Conservation (phyloP, 129 eudicot genomes). For the Arctium minus region DNA sequence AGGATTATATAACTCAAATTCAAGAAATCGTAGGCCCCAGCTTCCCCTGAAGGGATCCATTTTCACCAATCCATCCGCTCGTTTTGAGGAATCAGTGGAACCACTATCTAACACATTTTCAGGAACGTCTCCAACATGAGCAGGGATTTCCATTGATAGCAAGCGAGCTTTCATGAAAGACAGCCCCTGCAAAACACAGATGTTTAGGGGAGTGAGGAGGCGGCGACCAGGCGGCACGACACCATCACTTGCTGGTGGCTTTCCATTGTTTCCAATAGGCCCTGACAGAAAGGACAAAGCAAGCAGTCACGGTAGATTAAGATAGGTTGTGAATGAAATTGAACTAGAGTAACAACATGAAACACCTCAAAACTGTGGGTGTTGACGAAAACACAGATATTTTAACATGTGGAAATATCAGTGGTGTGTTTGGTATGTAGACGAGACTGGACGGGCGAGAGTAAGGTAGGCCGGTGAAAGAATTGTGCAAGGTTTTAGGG, state of each 20-base stretch:
- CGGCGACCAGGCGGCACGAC: slow-evolving; percentile 84
- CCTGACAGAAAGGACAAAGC: slow-evolving; percentile 36
- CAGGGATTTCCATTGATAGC: slow-evolving; percentile 96
- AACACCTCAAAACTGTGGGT: too few species aligned
- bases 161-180: slow-evolving; percentile 85
- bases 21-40: slow-evolving; percentile 94
- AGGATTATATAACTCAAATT: slow-evolving; percentile 83
- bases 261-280: slow-evolving; percentile 41
- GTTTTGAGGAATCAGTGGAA: slow-evolving; percentile 25
- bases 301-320: not conserved
- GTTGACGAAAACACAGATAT: too few species aligned
- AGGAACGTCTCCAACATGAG: slow-evolving; percentile 62
- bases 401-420: too few species aligned
- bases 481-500: too few species aligned
- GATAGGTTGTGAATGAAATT: too few species aligned
- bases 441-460: too few species aligned
- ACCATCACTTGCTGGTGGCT: slow-evolving; percentile 31
- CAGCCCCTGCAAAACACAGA: slow-evolving; percentile 85
- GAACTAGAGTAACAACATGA: too few species aligned
- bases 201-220: slow-evolving; percentile 72
- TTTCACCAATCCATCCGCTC: slow-evolving; percentile 56
- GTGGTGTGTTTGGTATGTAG: too few species aligned
- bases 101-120: slow-evolving; percentile 30
- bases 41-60: slow-evolving; percentile 95
- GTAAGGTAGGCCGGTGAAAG: too few species aligned